Evolutionary conservation across 108 stramenopile genomes (phyloP).

Genomic region (Cyclotella distinguenda): DNA sequence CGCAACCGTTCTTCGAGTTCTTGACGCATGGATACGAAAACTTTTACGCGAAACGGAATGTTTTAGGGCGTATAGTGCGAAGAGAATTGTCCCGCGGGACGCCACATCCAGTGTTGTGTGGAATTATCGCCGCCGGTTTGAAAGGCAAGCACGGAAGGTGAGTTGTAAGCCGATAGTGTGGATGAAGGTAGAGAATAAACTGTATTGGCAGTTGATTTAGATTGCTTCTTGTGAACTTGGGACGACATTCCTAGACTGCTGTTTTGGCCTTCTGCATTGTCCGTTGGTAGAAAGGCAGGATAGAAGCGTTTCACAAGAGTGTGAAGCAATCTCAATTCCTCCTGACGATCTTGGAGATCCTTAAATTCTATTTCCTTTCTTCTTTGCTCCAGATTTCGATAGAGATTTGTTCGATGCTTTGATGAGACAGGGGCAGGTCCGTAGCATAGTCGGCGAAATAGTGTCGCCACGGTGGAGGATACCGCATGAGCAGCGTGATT

Average conservation of each 20-base stretch:
- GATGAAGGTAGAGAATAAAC: conserved; percentile 20
- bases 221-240: conserved; percentile 37
- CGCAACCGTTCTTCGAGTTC: conserved; percentile 7
- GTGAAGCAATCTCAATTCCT: conserved; percentile 41
- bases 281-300: conserved; percentile 20
- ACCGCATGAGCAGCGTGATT: conserved; percentile 33
- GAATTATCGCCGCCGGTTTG: conserved; percentile 10
- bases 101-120: conserved; percentile 44
- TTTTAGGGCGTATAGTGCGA: conserved; percentile 16
- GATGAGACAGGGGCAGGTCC: conserved; percentile 6
- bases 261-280: not conserved
- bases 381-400: conserved; percentile 41
- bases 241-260: not conserved
- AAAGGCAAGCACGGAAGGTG: conserved; percentile 25
- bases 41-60: conserved; percentile 7
- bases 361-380: conserved; percentile 41
- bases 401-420: conserved; percentile 16
- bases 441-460: conserved; percentile 47
- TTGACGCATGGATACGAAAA: conserved; percentile 26
- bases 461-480: conserved; percentile 27
- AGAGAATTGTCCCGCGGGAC: conserved; percentile 31
- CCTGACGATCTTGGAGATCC: conserved; percentile 18
- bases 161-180: conserved; percentile 8
- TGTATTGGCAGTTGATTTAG: conserved; percentile 27
- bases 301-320: conserved; percentile 29